phyloP scores from a whole-genome alignment of 2,329 filamentous ascomycete species.

The Verticillium dahliae region DNA sequence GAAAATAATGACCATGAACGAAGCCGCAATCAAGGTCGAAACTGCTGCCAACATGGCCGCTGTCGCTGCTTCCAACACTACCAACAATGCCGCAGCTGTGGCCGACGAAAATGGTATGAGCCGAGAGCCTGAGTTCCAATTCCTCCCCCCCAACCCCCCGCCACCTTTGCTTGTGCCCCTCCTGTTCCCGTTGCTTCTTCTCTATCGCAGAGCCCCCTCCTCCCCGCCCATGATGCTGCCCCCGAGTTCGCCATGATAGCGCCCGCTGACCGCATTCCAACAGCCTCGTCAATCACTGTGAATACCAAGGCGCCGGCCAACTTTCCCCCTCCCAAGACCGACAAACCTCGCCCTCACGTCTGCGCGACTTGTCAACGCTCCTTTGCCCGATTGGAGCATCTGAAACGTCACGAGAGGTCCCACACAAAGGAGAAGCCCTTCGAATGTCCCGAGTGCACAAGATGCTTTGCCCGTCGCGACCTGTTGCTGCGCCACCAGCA shows the following conservation, averaged over 20 bases:
- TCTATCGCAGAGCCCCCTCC: slow-evolving; percentile 3
- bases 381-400: slow-evolving; percentile 89
- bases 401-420: slow-evolving; percentile 96
- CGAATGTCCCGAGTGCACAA: slow-evolving; percentile 86
- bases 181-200: slow-evolving; percentile 1
- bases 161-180: slow-evolving; percentile 20
- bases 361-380: slow-evolving; percentile 87
- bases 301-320: slow-evolving; percentile 35
- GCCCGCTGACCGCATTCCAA: not conserved
- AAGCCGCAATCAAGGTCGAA: slow-evolving; percentile 28
- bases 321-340: slow-evolving; percentile 84
- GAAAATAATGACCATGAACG: slow-evolving; percentile 30
- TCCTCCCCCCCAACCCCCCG: slow-evolving; percentile 14
- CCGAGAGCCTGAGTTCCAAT: slow-evolving; percentile 18
- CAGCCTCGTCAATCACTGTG: slow-evolving; percentile 45
- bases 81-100: slow-evolving; percentile 16
- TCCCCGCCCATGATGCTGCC: slow-evolving; percentile 12
- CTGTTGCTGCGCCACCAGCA: slow-evolving; percentile 92
- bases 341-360: slow-evolving; percentile 93
- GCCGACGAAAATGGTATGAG: slow-evolving; percentile 31
- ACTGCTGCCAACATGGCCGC: slow-evolving; percentile 30
- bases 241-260: slow-evolving; percentile 20
- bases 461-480: slow-evolving; percentile 93
- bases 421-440: slow-evolving; percentile 99
- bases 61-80: slow-evolving; percentile 21